These are phyloP conservation scores for Tripterygium wilfordii DNA, from an alignment of 177 flowering plant genomes.

Conservation along the genomic window DNA sequence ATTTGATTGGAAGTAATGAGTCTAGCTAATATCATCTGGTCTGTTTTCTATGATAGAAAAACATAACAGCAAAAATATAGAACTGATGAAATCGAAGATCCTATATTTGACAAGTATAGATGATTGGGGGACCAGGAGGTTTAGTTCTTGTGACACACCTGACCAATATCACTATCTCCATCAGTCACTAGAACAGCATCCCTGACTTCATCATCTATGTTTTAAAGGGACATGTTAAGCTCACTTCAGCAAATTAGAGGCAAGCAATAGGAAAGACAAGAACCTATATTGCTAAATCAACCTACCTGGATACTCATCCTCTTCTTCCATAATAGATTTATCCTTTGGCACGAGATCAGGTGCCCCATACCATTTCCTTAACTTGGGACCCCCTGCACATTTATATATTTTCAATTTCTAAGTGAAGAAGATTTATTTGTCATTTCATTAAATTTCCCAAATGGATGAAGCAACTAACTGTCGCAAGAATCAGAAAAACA, in stretches of 20 bases:
- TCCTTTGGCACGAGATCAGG: conserved; percentile 70
- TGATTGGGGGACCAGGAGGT: too few relatives aligned
- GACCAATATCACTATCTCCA: conserved; percentile 92
- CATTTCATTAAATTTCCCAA: too few relatives aligned
- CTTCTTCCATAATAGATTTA: conserved; percentile 40
- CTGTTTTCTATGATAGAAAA: too few relatives aligned
- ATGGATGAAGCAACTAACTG: not conserved
- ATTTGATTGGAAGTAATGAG: too few relatives aligned
- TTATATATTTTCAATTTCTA: not conserved
- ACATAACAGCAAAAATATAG: too few relatives aligned
- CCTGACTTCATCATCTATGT: conserved; percentile 51
- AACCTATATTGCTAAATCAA: not conserved
- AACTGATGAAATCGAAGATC: too few relatives aligned
- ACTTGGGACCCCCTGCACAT: conserved; percentile 82
- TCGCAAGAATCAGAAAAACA: too few relatives aligned
- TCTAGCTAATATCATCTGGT: too few relatives aligned
- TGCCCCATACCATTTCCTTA: conserved; percentile 97
- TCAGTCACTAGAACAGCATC: conserved; percentile 85
- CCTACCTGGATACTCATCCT: conserved; percentile 51
- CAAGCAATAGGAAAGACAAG: not conserved
- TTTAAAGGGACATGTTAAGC: conserved; percentile 4
- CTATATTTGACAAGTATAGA: too few relatives aligned
- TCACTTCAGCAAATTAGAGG: not conserved
- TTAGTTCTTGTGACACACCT: too few relatives aligned
- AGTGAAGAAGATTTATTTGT: too few relatives aligned